Evolutionary conservation across 2,329 filamentous ascomycete species (phyloP).

Genomic region (Monosporascus sp.): DNA sequence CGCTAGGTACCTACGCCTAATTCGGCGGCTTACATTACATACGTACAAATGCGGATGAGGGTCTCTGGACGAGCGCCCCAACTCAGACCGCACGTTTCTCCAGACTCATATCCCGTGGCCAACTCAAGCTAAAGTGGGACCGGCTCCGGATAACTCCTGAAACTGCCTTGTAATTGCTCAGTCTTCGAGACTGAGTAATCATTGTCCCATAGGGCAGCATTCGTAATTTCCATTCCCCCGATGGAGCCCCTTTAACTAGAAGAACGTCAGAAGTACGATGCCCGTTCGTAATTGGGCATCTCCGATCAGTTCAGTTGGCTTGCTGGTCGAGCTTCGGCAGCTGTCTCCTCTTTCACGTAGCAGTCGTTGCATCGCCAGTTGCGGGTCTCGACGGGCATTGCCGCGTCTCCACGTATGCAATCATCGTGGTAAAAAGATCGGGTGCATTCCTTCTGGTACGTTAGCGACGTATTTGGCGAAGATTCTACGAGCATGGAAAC

Average conservation of each 20-base stretch:
- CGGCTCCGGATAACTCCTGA: too few species aligned
- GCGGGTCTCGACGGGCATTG: conserved; percentile 29
- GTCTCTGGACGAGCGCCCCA: not conserved
- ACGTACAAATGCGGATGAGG: not conserved
- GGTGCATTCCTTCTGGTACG: conserved; percentile 33
- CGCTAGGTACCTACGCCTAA: not conserved
- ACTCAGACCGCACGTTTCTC: not conserved
- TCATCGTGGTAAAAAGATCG: conserved; percentile 43
- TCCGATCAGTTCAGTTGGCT: not conserved
- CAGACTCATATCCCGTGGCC: too few species aligned
- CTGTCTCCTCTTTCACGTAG: conserved; percentile 6
- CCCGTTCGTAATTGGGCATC: not conserved
- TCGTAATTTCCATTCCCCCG: too few species aligned
- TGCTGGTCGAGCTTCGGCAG: not conserved
- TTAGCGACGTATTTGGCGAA: conserved; percentile 1
- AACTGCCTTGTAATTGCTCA: too few species aligned
- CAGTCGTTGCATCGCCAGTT: conserved; percentile 44
- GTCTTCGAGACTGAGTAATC: too few species aligned
- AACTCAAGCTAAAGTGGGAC: too few species aligned
- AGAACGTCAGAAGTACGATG: not conserved
- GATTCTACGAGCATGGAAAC: conserved; percentile 12
- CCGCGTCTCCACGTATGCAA: conserved; percentile 36
- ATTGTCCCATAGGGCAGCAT: too few species aligned
- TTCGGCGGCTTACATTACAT: not conserved
- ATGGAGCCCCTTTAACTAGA: too few species aligned